Evolutionary conservation across 2,329 filamentous ascomycete genomes (phyloP).

Genomic region (Fusarium floridanum): DNA sequence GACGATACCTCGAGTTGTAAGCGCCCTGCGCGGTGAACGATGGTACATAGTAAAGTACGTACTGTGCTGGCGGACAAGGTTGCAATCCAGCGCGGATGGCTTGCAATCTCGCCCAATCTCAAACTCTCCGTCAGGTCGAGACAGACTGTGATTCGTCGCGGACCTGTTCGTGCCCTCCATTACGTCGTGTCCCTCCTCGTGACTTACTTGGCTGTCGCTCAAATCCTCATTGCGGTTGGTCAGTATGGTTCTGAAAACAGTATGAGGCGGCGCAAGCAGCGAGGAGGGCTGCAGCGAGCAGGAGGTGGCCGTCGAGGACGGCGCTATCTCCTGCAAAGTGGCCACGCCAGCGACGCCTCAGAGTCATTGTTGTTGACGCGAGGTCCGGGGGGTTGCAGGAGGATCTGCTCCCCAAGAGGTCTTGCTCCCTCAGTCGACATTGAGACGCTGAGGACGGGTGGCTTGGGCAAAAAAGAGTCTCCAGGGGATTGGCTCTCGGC

Average conservation of each 20-base stretch:
- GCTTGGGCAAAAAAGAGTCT: constrained; percentile 2
- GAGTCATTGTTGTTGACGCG: constrained; percentile 28
- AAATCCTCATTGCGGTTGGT: constrained; percentile 20
- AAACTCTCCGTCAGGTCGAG: constrained; percentile 35
- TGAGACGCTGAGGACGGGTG: constrained; percentile 8
- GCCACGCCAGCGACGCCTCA: constrained; percentile 34
- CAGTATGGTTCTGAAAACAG: constrained; percentile 34
- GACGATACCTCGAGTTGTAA: constrained; percentile 15
- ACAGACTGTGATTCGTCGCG: constrained; percentile 28
- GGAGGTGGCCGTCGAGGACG: constrained; percentile 7
- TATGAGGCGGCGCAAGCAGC: constrained; percentile 6
- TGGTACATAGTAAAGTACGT: constrained; percentile 36
- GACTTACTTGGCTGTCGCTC: constrained; percentile 18
- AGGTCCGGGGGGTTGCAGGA: constrained; percentile 2
- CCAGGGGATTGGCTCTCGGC: not conserved
- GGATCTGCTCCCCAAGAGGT: not conserved
- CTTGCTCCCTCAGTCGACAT: constrained; percentile 11
- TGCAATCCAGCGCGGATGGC: constrained; percentile 35
- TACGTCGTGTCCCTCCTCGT: constrained; percentile 29
- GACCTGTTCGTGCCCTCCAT: constrained; percentile 28
- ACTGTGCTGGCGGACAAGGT: constrained; percentile 38
- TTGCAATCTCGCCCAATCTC: constrained; percentile 31
- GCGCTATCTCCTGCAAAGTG: constrained; percentile 8
- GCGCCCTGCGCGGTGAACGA: not conserved
- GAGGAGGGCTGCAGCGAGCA: constrained; percentile 13